A percentile compares a stretch with the other conserved stretches of the same genome.
These are phyloP conservation scores for Penicillium diatomitis DNA, from an alignment of 495 filamentous ascomycete species.

Conservation along the genomic window DNA sequence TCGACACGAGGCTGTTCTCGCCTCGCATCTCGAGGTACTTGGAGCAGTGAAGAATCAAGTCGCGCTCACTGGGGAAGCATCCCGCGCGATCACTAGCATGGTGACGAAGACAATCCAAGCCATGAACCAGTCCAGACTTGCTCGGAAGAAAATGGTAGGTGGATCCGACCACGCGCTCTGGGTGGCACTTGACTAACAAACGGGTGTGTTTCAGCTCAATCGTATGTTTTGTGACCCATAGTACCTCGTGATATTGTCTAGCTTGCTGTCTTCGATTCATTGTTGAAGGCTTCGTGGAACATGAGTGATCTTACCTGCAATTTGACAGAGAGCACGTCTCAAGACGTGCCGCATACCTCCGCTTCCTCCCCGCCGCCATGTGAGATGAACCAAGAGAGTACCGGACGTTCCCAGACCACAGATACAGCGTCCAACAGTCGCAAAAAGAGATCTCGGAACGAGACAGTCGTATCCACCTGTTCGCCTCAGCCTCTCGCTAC, in stretches of 20 bases:
- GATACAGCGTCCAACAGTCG: conserved; percentile 1
- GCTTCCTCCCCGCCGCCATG: background rate
- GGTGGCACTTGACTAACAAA: background rate
- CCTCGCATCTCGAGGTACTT: conserved; percentile 28
- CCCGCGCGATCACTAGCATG: conserved; percentile 24
- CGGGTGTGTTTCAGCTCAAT: conserved; percentile 7
- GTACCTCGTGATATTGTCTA: background rate
- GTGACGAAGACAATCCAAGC: conserved; percentile 29
- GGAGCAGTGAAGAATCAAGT: conserved; percentile 17
- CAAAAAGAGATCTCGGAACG: conserved; percentile 10
- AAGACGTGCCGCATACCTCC: background rate
- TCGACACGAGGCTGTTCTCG: conserved; percentile 26
- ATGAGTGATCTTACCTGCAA: background rate
- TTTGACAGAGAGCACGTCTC: conserved; percentile 1
- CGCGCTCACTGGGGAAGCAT: conserved; percentile 14
- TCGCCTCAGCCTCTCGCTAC: background rate
- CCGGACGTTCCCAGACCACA: conserved; percentile 4
- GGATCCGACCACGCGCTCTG: background rate
- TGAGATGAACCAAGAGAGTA: background rate
- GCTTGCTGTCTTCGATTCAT: background rate
- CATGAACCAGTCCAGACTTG: conserved; percentile 24
- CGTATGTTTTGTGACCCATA: conserved; percentile 9
- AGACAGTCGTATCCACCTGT: background rate
- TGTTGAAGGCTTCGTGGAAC: background rate
- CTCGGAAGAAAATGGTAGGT: conserved; percentile 30